Evolutionary conservation across 768 basidiomycete genomes (phyloP).

Genomic region (Xerocomus spinulosus): DNA sequence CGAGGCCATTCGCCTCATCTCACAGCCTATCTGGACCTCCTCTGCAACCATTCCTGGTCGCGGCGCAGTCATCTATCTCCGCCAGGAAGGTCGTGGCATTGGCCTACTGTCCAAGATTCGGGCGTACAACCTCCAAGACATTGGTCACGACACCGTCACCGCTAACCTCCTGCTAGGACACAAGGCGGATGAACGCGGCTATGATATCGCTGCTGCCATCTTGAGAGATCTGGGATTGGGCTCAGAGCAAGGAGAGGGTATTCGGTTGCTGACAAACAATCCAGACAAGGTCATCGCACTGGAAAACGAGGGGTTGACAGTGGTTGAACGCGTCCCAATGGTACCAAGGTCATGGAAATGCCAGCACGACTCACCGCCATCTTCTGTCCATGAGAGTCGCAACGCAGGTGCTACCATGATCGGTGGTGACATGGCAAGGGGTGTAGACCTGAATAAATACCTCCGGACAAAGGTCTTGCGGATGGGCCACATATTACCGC

Average conservation of each 20-base stretch:
- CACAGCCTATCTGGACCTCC: conserved; percentile 55
- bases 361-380: conserved; percentile 16
- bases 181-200: conserved; percentile 88
- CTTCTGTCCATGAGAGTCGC: conserved; percentile 28
- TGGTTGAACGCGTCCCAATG: conserved; percentile 89
- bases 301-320: conserved; percentile 70
- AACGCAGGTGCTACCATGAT: conserved; percentile 71
- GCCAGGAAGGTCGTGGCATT: conserved; percentile 97
- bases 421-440: conserved; percentile 69
- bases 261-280: conserved; percentile 92
- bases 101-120: conserved; percentile 92
- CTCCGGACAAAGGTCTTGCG: conserved; percentile 91
- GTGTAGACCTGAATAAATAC: conserved; percentile 91
- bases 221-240: conserved; percentile 82
- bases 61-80: conserved; percentile 90
- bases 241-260: conserved; percentile 47
- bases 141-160: conserved; percentile 98
- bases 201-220: conserved; percentile 89
- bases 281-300: conserved; percentile 93
- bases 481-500: conserved; percentile 92
- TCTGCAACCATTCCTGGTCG: conserved; percentile 63
- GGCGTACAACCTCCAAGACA: conserved; percentile 96
- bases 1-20: conserved; percentile 90
- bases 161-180: conserved; percentile 96
- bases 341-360: conserved; percentile 81